Base-by-base conservation (phyloP, 1,284 basidiomycete genomes). In the Clitocybe nebularis region DNA sequence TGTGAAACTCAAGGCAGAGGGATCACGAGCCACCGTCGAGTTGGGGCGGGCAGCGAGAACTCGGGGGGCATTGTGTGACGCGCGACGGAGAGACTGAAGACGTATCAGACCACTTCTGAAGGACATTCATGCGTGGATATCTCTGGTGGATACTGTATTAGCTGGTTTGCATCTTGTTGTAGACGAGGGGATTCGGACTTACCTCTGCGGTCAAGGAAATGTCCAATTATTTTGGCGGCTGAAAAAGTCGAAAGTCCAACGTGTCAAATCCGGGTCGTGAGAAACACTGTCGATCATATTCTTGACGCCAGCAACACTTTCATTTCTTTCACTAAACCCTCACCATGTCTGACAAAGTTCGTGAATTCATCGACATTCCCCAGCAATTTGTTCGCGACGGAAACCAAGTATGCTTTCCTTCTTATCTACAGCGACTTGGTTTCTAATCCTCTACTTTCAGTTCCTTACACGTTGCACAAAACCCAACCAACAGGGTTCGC, bases 401-500 rank as follows among this genome's bases (percentile, higher is more conserved):
- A 46, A 91, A 89, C 55, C 91, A 93, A 74, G 93, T 92, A 42
- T 52, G 79, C 67, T 23, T 21, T 37, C 8, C 10, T n/a, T 17
- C 20, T 34, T 11, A 14, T 26, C 11, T 36, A 42, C 4, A n/a
- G 26, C 11, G 13, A 32, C 32, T 40, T 22, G 24, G 40, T 19
- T 36, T 32, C 47, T 50, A 52, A 47, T 41, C 44, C 47, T 39
- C n/a, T 29, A 11, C 39, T 48, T 41, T 4, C 58, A 96, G 93
- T 98, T 99, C 74, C 71, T 99, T 56, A 90, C 86, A 60, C 82
- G 94, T 62, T 99, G 95, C 77, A 96, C 93, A 51, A 99, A 99
- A 74, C 95, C 95, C 41, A 91, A 91, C 42, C 81, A 89, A 66
- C 90, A 92, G 74, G 95, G 95, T 96, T 47, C 52, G 70, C 47